These are phyloP conservation scores for Spiromastix sp. DNA, from an alignment of 2,329 filamentous ascomycete species.

Conservation along the genomic window DNA sequence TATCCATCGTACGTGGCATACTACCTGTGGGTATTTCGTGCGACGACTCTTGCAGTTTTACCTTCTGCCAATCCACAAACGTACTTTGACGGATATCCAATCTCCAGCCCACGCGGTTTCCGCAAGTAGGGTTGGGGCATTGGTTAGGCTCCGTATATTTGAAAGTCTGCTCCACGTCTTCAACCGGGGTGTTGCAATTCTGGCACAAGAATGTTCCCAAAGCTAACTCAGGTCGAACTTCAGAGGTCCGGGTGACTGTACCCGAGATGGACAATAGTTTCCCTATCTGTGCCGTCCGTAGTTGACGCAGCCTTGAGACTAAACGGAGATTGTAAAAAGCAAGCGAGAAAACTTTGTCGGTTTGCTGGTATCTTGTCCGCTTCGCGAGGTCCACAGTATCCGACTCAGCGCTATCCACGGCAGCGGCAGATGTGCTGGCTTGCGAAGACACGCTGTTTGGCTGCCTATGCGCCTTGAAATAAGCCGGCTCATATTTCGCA, in stretches of 20 bases:
- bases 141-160: conserved; percentile 94
- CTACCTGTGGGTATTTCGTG: conserved; percentile 96
- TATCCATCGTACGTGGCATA: conserved; percentile 97
- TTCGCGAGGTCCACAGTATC: conserved; percentile 50
- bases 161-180: conserved; percentile 94
- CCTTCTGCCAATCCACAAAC: conserved; percentile 98
- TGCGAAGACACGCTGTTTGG: conserved; percentile 59
- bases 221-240: conserved; percentile 88
- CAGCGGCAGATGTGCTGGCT: conserved; percentile 54
- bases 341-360: conserved; percentile 87
- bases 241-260: conserved; percentile 91
- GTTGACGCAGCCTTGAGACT: conserved; percentile 71
- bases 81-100: conserved; percentile 95
- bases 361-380: conserved; percentile 84
- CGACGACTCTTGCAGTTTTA: conserved; percentile 95
- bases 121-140: conserved; percentile 79
- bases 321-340: conserved; percentile 90
- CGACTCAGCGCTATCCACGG: conserved; percentile 46
- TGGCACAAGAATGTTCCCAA: conserved; percentile 89
- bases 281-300: conserved; percentile 84
- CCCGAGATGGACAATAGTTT: conserved; percentile 92
- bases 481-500: conserved; percentile 84
- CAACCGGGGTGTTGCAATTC: conserved; percentile 69
- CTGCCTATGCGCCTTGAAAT: conserved; percentile 87
- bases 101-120: conserved; percentile 86